Base-by-base conservation (phyloP, 306 rosid genomes). In the Chamaecrista fasciculata region DNA sequence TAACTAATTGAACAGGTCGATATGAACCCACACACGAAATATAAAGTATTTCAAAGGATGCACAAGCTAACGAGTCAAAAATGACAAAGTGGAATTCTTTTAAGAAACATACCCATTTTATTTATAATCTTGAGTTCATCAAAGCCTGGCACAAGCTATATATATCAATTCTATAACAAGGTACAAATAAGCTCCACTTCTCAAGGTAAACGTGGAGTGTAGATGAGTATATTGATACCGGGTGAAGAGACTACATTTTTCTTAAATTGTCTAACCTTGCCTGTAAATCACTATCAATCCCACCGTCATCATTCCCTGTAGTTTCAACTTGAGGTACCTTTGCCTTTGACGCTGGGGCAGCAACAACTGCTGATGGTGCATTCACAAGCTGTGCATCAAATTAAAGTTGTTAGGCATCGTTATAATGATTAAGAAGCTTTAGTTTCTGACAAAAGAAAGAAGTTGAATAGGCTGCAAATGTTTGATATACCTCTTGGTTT, bases 221-320 rank as follows among this genome's bases (percentile, higher is more conserved):
- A 11, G 20, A 69, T 66, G n/a, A n/a, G n/a, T n/a, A n/a, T n/a
- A n/a, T n/a, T n/a, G 66, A 23, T 69, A 78, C 78, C 61, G 81
- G 60, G 66, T 42, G 70, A 66, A 68, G 50, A 56, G 50, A 56
- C 79, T 82, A 88, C 96, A 91, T 86, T 77, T 0, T 84, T 79
- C 89, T 81, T 31, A 90, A 80, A 65, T 87, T 90, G 68, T 90
- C 89, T 71, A 90, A 69, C 77, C 96, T 80, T 20, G 96, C 94
- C 81, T 87, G 96, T 55, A 90, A 73, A 25, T 90, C 96, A 53
- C 85, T 87, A 55, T 90, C 96, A 60, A 90, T 87, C 26, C 91
- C 96, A 36, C 79, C 48, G 2, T 81, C 96, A 43, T 87, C 96
- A 8, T 67, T 78, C 25, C 71, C 84, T 0, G 83, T 71, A 61